These are phyloP conservation scores for Pleurotus tuber-regium DNA, from an alignment of 768 basidiomycete genomes.

Conservation along the genomic window DNA sequence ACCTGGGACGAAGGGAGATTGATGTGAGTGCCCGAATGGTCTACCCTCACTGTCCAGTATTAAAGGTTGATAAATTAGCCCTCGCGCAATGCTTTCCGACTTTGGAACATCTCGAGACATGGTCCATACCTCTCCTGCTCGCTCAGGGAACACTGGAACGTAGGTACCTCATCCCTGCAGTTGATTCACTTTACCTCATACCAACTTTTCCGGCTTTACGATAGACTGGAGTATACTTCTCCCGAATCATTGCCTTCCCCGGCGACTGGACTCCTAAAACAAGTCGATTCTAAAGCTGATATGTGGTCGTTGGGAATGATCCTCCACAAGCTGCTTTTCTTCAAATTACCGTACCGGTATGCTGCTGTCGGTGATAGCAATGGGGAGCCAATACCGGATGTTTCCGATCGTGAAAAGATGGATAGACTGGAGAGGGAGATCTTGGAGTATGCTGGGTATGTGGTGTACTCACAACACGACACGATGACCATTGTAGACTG, in stretches of 20 bases:
- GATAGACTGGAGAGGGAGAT: conserved; percentile 74
- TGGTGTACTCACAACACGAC: not conserved
- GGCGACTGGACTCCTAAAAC: conserved; percentile 59
- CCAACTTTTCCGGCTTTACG: not conserved
- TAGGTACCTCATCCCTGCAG: conserved; percentile 34
- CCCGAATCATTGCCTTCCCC: conserved; percentile 83
- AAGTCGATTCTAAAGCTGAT: conserved; percentile 85
- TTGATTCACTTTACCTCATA: not conserved
- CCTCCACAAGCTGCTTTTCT: conserved; percentile 89
- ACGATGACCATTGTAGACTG: too few species aligned
- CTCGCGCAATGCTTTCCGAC: conserved; percentile 92
- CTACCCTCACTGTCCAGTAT: conserved; percentile 1
- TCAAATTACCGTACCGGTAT: conserved; percentile 81
- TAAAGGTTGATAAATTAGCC: conserved; percentile 43
- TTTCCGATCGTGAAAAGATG: conserved; percentile 61
- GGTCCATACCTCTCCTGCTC: conserved; percentile 61
- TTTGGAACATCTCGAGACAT: conserved; percentile 95
- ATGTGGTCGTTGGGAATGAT: conserved; percentile 99
- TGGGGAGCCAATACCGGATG: conserved; percentile 33
- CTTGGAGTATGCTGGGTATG: conserved; percentile 68
- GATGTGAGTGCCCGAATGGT: conserved; percentile 48
- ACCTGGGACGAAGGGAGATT: conserved; percentile 88
- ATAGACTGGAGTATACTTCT: conserved; percentile 80
- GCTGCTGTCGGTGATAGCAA: conserved; percentile 53
- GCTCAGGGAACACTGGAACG: conserved; percentile 96